Conservation (phyloP, 129 eudicot genomes). For the Chrysanthemum lavandulifolium region DNA sequence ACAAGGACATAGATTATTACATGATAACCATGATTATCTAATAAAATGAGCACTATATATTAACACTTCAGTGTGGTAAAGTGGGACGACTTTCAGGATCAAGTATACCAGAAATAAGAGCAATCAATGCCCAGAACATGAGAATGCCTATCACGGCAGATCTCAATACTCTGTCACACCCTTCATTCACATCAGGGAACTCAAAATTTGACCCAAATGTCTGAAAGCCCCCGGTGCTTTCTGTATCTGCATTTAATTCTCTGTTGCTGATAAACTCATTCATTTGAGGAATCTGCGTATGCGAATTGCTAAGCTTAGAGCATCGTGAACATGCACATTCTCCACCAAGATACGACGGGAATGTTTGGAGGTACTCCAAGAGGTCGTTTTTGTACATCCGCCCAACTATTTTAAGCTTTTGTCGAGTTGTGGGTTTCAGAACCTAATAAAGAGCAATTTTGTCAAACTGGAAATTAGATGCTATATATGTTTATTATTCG, state of each 20-base stretch:
- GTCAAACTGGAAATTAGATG: neutral
- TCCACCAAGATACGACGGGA: constrained; percentile 87
- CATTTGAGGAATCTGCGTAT: constrained; percentile 21
- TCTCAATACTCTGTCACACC: constrained; percentile 50
- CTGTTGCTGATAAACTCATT: constrained; percentile 18
- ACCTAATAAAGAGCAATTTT: constrained; percentile 42
- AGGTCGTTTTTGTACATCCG: constrained; percentile 53
- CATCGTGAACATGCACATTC: constrained; percentile 71
- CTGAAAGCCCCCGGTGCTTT: constrained; percentile 28
- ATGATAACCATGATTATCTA: neutral
- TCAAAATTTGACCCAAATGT: constrained; percentile 24
- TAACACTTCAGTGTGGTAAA: constrained; percentile 41
- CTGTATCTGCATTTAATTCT: constrained; percentile 27
- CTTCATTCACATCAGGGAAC: constrained; percentile 30
- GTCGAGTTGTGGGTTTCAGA: constrained; percentile 72
- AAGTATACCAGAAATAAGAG: constrained; percentile 56
- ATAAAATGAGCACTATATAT: constrained; percentile 14
- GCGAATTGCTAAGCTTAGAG: constrained; percentile 29
- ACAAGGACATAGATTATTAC: neutral
- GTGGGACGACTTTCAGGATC: constrained; percentile 65
- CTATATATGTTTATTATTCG: neutral
- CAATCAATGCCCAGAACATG: constrained; percentile 69
- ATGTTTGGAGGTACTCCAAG: constrained; percentile 49
- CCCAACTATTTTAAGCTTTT: constrained; percentile 70
- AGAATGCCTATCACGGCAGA: constrained; percentile 72